Evolutionary conservation across 208 protist species (phyloP), one percentile per base, ranked within the genome.

Genomic region (Leishmania lainsoni): DNA sequence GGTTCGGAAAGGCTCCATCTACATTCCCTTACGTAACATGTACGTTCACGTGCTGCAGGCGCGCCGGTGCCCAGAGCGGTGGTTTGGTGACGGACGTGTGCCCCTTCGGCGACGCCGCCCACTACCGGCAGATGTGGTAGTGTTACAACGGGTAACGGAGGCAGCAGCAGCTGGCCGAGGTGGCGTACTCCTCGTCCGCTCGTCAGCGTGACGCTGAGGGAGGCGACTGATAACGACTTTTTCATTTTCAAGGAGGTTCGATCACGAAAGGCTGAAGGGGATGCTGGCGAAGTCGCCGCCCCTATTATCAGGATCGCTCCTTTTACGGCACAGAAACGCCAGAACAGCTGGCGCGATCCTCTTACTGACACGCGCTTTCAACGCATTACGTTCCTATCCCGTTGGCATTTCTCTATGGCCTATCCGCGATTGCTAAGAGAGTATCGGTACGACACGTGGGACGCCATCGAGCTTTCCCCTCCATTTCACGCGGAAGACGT

Each of bases 31-130:
- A 16, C 87, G 91, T 56, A 83, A 89, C 35, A 77, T 78, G 22
- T 90, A 95, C 79, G 88, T 92, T 35, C 89, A 95, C 63, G 87
- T 92, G 26, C 78, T 85, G 63, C 79, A 86, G 58, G 91, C 87
- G 10, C 86, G 83, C 32, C 68, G 78, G 29, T 84, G 83, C 65
- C 89, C 91, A 20, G 83, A 85, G 51, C 70, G 54, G 51, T 95
- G 87, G 86, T 95, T 95, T 78, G 91, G 91, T 10, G 87, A 95
- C 81, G 88, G 83, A 12, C 81, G 83, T 45, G 54, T 90, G 54
- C 87, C 83, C 20, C 52, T 84, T 70, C 72, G 73, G 20, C 58
- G 83, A 48, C 83, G 91, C 51, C 72, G 51, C 14, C 79, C 83
- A 52, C 75, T 95, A 4, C 78, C 86, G 32, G 75, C 88, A 9